Evolutionary conservation across 805 yeast genomes (phyloP).

Genomic region (Kurtzmaniella fragi): DNA sequence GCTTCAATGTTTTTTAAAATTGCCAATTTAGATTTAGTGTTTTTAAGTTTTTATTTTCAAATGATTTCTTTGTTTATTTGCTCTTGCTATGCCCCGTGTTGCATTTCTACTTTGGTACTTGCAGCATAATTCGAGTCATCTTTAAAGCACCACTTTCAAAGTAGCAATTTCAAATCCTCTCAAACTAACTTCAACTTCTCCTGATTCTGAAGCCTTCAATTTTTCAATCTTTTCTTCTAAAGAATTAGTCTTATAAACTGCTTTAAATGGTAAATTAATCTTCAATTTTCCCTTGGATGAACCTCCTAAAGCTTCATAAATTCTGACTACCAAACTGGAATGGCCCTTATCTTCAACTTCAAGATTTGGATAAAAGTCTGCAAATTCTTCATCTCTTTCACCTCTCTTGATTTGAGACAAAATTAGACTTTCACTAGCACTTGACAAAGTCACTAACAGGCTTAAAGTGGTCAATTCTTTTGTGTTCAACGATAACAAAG

Average conservation of each 20-base stretch:
- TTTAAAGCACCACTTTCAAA: slow-evolving; percentile 41
- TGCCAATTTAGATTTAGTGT: too few relatives aligned
- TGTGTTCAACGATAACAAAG: slow-evolving; percentile 3
- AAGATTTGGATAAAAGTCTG: slow-evolving; percentile 36
- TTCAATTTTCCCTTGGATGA: slow-evolving; percentile 47
- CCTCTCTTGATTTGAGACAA: slow-evolving; percentile 80
- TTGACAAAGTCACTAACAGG: slow-evolving; percentile 22
- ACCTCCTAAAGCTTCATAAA: slow-evolving; percentile 90
- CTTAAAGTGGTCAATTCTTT: neutral
- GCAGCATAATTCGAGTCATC: too few relatives aligned
- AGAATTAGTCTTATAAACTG: slow-evolving; percentile 52
- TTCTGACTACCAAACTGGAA: slow-evolving; percentile 54
- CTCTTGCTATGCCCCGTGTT: too few relatives aligned
- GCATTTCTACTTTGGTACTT: too few relatives aligned
- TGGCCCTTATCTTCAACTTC: slow-evolving; percentile 42
- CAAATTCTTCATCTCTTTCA: slow-evolving; percentile 68
- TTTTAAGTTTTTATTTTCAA: too few relatives aligned
- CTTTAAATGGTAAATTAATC: slow-evolving; percentile 39
- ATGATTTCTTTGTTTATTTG: too few relatives aligned
- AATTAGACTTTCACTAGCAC: slow-evolving; percentile 52
- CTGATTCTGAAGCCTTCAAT: slow-evolving; percentile 28
- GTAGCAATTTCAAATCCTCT: slow-evolving; percentile 80
- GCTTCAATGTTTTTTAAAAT: too few relatives aligned
- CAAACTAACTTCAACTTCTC: slow-evolving; percentile 38
- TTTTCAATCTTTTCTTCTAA: slow-evolving; percentile 50